Evolutionary conservation across 306 rosid genomes (phyloP).

Genomic region (Malus domestica): ASM211411v1 NC_041801.1:5495501-5496000

Average conservation of each 20-base stretch:
- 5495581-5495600: not conserved
- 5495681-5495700: not conserved
- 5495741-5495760: not conserved
- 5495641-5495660: not conserved
- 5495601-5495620: not conserved
- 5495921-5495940: not conserved
- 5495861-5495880: not conserved
- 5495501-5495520: too few species aligned
- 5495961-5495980: not conserved
- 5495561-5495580: too few species aligned
- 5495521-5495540: too few species aligned
- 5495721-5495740: not conserved
- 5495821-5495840: not conserved
- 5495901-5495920: not conserved
- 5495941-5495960: not conserved
- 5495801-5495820: too few species aligned
- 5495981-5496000: not conserved
- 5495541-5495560: not conserved
- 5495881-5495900: not conserved
- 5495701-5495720: conserved; percentile 1
- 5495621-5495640: not conserved
- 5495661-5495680: not conserved
- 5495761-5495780: not conserved
- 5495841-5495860: not conserved
- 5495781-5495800: not conserved